These are phyloP conservation scores for Pestalotiopsis sp. DNA, from an alignment of 2,329 filamentous ascomycete genomes.

Conservation along the genomic window DNA sequence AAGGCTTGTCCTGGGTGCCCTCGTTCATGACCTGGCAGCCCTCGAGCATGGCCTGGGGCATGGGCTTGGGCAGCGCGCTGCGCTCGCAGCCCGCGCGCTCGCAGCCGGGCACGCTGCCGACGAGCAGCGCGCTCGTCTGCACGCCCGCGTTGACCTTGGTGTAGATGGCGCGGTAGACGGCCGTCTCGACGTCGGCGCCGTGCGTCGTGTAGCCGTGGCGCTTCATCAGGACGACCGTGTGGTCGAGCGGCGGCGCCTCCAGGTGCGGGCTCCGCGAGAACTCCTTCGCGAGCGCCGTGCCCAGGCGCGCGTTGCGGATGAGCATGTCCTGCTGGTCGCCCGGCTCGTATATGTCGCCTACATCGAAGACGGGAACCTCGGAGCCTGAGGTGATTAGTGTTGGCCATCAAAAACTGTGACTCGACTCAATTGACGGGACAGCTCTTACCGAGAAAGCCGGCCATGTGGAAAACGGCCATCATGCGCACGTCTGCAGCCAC, in stretches of 20 bases:
- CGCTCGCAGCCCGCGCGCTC: background rate
- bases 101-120: background rate
- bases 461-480: conserved; percentile 18
- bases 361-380: conserved; percentile 20
- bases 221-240: conserved; percentile 19
- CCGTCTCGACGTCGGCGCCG: conserved; percentile 17
- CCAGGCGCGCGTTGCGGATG: conserved; percentile 17
- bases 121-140: background rate
- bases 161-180: conserved; percentile 19
- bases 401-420: too few relatives aligned
- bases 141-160: conserved; percentile 9
- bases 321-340: conserved; percentile 19
- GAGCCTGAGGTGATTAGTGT: background rate
- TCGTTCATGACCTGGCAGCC: conserved; percentile 9
- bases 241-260: background rate
- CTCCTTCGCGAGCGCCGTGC: conserved; percentile 19
- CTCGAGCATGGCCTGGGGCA: conserved; percentile 1
- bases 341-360: conserved; percentile 14
- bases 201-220: conserved; percentile 21
- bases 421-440: background rate
- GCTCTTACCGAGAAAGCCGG: conserved; percentile 19
- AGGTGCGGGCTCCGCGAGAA: background rate
- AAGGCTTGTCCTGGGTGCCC: conserved; percentile 9
- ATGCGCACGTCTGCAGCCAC: conserved; percentile 17
- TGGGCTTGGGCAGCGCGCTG: background rate